A percentile compares a stretch with the other conserved stretches of the same genome.
Conservation (phyloP, 2,329 filamentous ascomycete species). For the Talaromyces funiculosus region DNA sequence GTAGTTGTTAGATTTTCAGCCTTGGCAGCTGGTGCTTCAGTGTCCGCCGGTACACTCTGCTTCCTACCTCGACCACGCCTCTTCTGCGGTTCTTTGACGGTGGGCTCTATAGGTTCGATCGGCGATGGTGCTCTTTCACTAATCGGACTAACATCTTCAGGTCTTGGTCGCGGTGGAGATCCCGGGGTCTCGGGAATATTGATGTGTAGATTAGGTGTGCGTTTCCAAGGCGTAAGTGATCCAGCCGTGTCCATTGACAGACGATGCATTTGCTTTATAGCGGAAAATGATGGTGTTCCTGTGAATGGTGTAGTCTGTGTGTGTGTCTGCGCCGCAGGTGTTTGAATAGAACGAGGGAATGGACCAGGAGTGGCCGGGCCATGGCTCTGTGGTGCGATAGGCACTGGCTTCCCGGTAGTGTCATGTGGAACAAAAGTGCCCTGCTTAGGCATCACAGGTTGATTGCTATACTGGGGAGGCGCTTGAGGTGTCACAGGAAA, state of each 20-base stretch:
- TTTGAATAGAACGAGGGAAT: conserved; percentile 17
- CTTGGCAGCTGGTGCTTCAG: conserved; percentile 21
- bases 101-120: conserved; percentile 24
- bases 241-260: conserved; percentile 36
- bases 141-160: conserved; percentile 43
- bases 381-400: conserved; percentile 17
- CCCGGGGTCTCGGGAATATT: conserved; percentile 28
- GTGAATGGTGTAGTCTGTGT: conserved; percentile 27
- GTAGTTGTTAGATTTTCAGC: conserved; percentile 23
- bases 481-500: conserved; percentile 16
- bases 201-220: conserved; percentile 30
- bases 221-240: conserved; percentile 42
- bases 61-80: conserved; percentile 21
- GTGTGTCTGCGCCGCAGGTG: conserved; percentile 21
- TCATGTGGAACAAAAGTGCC: conserved; percentile 14
- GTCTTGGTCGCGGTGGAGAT: conserved; percentile 37
- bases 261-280: conserved; percentile 24
- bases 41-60: conserved; percentile 16
- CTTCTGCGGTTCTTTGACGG: conserved; percentile 20
- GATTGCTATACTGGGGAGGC: conserved; percentile 14
- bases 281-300: conserved; percentile 21
- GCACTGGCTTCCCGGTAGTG: conserved; percentile 17
- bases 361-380: conserved; percentile 27
- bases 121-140: conserved; percentile 39
- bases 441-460: conserved; percentile 9